Conservation (phyloP, 1,284 basidiomycete species). For the Ganoderma meredithae region DNA sequence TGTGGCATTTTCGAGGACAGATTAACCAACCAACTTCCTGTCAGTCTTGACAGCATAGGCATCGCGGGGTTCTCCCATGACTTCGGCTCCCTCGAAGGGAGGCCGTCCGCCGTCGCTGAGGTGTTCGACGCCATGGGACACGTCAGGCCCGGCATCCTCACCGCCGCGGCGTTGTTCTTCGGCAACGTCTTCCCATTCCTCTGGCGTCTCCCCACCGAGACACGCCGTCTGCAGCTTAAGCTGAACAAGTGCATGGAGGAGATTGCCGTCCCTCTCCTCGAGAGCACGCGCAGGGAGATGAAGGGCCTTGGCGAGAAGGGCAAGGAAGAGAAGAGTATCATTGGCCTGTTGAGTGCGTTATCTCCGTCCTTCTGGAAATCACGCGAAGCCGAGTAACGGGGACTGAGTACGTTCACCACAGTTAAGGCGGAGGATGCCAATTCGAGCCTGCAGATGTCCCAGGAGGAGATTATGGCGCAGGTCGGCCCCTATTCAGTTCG, state of each 20-base stretch:
- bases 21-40: not conserved
- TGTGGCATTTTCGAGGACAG: not conserved
- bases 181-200: constrained; percentile 52
- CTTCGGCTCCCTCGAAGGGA: constrained; percentile 60
- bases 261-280: constrained; percentile 56
- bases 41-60: constrained; percentile 64
- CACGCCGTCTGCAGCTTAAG: constrained; percentile 43
- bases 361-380: no score
- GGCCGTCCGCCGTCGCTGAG: constrained; percentile 51
- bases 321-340: constrained; percentile 58
- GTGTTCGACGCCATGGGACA: constrained; percentile 53
- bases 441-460: constrained; percentile 56
- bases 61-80: constrained; percentile 65
- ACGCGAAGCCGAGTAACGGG: no score
- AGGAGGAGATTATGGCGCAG: constrained; percentile 74
- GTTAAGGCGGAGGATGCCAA: constrained; percentile 59
- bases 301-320: constrained; percentile 40
- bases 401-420: constrained; percentile 32
- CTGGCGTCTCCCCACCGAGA: constrained; percentile 50
- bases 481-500: constrained; percentile 23
- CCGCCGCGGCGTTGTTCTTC: constrained; percentile 48
- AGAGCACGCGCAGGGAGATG: constrained; percentile 50
- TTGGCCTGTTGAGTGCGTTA: constrained; percentile 59
- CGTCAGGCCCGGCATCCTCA: constrained; percentile 34
- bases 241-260: constrained; percentile 51